Conservation (phyloP, 2,329 filamentous ascomycete species). For the Aspergillus sp. region DNA sequence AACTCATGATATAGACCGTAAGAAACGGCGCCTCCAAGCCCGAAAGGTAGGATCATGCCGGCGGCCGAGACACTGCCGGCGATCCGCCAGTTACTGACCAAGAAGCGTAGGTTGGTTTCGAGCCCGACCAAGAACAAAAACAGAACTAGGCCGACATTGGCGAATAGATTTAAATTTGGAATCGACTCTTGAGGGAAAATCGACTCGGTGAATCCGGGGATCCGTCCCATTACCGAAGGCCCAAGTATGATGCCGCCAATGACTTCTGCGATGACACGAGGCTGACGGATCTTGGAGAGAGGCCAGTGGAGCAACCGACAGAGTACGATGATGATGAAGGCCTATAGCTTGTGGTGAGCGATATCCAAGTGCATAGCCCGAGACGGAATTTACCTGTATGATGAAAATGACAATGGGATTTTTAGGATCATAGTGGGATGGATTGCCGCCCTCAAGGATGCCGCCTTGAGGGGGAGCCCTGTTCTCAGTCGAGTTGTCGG, state of each 20-base stretch:
- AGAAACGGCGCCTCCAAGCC: conserved; percentile 76
- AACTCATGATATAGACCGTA: conserved; percentile 82
- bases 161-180: conserved; percentile 74
- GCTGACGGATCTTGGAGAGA: conserved; percentile 75
- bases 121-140: conserved; percentile 88
- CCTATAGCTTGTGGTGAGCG: conserved; percentile 48
- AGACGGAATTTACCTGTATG: conserved; percentile 62
- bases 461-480: conserved; percentile 62
- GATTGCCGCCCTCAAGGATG: conserved; percentile 72
- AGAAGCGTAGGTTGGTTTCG: conserved; percentile 80
- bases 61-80: conserved; percentile 77
- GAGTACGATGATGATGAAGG: conserved; percentile 73
- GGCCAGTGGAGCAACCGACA: conserved; percentile 77
- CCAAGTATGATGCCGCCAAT: conserved; percentile 84
- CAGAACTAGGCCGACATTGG: conserved; percentile 80
- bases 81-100: conserved; percentile 78
- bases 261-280: conserved; percentile 82
- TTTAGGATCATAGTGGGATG: conserved; percentile 68
- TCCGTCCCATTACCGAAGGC: conserved; percentile 84
- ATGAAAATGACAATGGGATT: conserved; percentile 78
- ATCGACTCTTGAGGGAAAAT: conserved; percentile 81
- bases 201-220: conserved; percentile 73
- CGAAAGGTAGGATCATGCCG: conserved; percentile 83
- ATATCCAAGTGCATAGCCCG: not conserved
- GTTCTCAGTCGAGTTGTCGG: conserved; percentile 24